Conservation (phyloP, 202 grass and related monocot species). For the Zoysia matrella region DNA sequence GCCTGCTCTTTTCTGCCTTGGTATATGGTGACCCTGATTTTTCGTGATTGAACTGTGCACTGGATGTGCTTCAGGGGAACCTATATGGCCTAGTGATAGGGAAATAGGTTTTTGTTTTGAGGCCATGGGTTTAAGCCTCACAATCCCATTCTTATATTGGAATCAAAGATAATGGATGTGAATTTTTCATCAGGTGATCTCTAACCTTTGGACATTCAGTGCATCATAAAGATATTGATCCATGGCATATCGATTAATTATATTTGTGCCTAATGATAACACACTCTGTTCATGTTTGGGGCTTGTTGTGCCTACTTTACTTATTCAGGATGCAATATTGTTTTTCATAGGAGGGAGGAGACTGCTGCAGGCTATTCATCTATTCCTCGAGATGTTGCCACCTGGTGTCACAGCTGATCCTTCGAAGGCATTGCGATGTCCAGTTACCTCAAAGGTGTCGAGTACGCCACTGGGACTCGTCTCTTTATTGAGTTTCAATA, state of each 20-base stretch:
- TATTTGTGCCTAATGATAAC: background rate
- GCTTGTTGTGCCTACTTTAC: constrained; percentile 15
- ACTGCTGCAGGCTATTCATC: constrained; percentile 14
- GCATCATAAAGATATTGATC: background rate
- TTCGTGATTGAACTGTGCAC: background rate
- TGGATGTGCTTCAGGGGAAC: background rate
- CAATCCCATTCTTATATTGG: background rate
- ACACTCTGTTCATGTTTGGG: background rate
- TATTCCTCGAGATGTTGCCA: constrained; percentile 56
- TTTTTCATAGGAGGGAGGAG: constrained; percentile 18
- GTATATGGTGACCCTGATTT: background rate
- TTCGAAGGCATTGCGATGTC: constrained; percentile 43
- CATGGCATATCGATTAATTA: background rate
- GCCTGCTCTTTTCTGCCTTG: background rate
- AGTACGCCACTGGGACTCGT: constrained; percentile 43
- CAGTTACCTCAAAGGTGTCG: constrained; percentile 36
- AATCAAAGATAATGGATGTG: background rate
- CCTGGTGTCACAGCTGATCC: constrained; percentile 63
- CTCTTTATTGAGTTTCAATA: constrained; percentile 56
- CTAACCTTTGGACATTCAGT: background rate
- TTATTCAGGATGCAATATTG: constrained; percentile 1
- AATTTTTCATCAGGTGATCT: background rate
- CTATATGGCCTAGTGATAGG: background rate
- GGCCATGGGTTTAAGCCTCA: background rate
- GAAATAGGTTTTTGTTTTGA: background rate